phyloP scores from a whole-genome alignment of 805 yeast genomes.

The Lachancea quebecensis region DNA sequence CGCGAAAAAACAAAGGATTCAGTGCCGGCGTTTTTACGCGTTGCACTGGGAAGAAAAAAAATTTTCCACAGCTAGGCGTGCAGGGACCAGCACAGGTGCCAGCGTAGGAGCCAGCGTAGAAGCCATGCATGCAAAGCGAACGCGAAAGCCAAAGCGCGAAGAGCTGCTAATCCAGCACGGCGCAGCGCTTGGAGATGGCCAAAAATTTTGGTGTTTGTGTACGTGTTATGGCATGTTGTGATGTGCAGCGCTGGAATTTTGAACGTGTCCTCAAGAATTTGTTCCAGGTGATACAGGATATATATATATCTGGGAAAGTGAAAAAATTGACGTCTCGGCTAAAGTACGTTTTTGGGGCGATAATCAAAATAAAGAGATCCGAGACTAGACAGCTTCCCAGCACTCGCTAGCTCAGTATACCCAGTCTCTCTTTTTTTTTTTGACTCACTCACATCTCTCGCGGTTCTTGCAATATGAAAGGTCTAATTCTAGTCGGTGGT shows the following conservation, averaged over 20 bases:
- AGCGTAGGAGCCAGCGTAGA: neutral
- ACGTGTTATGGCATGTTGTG: neutral
- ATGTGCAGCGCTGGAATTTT: neutral
- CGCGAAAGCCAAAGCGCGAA: neutral
- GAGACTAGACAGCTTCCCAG: neutral
- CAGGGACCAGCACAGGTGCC: neutral
- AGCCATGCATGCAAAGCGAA: neutral
- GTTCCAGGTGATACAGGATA: neutral
- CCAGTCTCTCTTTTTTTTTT: neutral
- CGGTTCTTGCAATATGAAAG: slow-evolving; percentile 54
- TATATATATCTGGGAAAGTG: neutral
- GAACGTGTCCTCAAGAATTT: neutral
- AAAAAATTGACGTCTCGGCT: neutral
- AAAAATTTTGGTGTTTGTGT: neutral
- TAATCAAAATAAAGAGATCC: neutral
- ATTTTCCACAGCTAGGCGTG: neutral
- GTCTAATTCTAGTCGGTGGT: slow-evolving; percentile 97
- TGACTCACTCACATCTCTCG: neutral
- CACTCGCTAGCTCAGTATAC: neutral
- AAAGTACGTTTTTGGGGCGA: neutral
- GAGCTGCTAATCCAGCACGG: neutral
- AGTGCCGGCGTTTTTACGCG: neutral
- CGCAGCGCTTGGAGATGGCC: neutral
- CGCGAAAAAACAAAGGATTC: neutral
- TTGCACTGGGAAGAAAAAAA: neutral